These are phyloP conservation scores for Helianthus annuus DNA, from an alignment of 129 eudicot species.

Conservation along the genomic window DNA sequence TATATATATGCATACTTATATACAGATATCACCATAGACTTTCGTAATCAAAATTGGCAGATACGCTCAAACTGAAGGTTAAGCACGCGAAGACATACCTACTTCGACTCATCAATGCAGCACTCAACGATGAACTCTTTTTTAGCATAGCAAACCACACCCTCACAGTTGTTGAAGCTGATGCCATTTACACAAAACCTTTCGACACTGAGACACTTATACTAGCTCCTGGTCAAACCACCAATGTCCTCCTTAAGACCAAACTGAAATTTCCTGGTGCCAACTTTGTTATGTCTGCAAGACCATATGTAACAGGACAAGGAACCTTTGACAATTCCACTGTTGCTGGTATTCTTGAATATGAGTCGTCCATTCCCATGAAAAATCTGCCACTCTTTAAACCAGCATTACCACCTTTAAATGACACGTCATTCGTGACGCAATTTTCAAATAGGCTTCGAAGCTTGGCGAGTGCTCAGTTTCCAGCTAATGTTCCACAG, in stretches of 20 bases:
- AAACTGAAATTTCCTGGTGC: conserved; percentile 39
- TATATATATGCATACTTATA: too few relatives aligned
- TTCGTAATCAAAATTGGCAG: conserved; percentile 9
- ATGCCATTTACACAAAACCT: conserved; percentile 35
- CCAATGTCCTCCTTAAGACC: conserved; percentile 54
- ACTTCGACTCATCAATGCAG: not conserved
- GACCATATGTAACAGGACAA: conserved; percentile 4
- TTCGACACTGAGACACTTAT: conserved; percentile 45
- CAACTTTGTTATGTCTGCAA: conserved; percentile 12
- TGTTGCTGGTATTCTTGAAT: not conserved
- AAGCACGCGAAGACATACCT: not conserved
- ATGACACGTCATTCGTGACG: not conserved
- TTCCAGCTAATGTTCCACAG: not conserved
- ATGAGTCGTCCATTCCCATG: not conserved
- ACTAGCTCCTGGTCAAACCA: conserved; percentile 60
- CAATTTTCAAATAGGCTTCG: not conserved
- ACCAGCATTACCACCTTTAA: not conserved
- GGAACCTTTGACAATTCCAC: conserved; percentile 10
- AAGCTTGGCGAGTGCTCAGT: not conserved
- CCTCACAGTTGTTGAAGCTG: conserved; percentile 34
- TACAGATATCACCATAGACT: not conserved
- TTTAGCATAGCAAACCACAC: conserved; percentile 39
- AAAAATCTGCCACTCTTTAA: not conserved
- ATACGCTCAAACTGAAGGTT: conserved; percentile 33
- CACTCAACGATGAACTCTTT: conserved; percentile 24